Conservation (phyloP, 2,329 filamentous ascomycete genomes). For the Aspergillus hortae region DNA sequence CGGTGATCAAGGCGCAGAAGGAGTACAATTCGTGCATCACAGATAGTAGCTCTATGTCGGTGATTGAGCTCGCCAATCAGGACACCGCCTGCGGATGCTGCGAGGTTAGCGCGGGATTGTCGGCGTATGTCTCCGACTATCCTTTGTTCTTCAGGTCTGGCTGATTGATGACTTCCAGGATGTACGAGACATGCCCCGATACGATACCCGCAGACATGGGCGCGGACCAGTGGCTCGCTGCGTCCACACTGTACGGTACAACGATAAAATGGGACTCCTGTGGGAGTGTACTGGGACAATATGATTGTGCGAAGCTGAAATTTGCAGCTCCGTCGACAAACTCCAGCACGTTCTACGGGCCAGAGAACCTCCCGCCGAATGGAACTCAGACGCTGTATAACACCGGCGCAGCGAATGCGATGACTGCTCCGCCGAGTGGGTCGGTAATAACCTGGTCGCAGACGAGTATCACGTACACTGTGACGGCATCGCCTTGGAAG, state of each 20-base stretch:
- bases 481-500: too few species aligned
- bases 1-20: background rate
- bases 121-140: conserved; percentile 6
- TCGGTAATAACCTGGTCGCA: too few species aligned
- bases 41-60: too few species aligned
- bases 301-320: conserved; percentile 8
- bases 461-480: too few species aligned
- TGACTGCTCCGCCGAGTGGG: too few species aligned
- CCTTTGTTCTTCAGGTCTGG: background rate
- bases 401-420: background rate
- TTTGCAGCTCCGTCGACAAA: conserved; percentile 5
- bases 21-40: too few species aligned
- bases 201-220: conserved; percentile 9
- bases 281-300: conserved; percentile 7
- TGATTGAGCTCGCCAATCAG: background rate
- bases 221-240: conserved; percentile 4
- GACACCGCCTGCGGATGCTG: conserved; percentile 14
- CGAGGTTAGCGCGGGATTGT: conserved; percentile 13
- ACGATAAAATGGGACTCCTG: conserved; percentile 9
- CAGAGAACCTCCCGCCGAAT: conserved; percentile 8
- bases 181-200: conserved; percentile 15
- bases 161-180: conserved; percentile 4
- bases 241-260: background rate
- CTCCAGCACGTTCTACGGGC: conserved; percentile 10
- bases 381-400: conserved; percentile 15